phyloP scores from a whole-genome alignment of 345 rosid genomes.

The rapeseed (Brassica napus) region DNA sequence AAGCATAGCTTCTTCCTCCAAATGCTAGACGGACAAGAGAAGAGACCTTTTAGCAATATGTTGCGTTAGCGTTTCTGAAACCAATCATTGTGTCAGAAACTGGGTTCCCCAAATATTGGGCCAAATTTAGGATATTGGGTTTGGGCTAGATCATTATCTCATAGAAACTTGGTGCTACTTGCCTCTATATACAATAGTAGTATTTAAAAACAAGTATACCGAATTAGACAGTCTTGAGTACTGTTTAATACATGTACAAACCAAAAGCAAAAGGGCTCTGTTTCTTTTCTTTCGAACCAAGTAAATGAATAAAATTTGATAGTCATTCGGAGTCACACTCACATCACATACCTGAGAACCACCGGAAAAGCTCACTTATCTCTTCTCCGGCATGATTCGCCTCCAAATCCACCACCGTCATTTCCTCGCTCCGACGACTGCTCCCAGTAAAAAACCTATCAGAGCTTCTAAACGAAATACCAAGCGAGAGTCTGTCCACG shows the following conservation, averaged over 20 bases:
- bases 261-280: conserved; percentile 26
- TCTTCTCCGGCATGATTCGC: conserved; percentile 80
- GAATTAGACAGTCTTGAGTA: background rate
- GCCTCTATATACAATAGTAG: background rate
- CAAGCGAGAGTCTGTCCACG: conserved; percentile 70
- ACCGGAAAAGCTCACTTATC: conserved; percentile 84
- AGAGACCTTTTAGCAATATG: background rate
- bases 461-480: conserved; percentile 72
- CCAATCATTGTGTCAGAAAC: background rate
- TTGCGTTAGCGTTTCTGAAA: background rate
- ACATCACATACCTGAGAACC: conserved; percentile 78
- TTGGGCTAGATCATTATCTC: background rate
- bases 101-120: background rate
- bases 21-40: background rate
- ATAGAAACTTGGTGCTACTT: background rate
- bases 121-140: background rate
- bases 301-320: conserved; percentile 8
- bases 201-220: background rate
- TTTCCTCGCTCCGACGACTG: conserved; percentile 67
- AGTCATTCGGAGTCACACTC: background rate
- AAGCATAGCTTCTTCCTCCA: background rate
- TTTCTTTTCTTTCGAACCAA: conserved; percentile 1
- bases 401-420: conserved; percentile 55
- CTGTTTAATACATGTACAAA: conserved; percentile 23
- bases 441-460: conserved; percentile 81